phyloP scores from a whole-genome alignment of 805 yeast genomes.

The Pachysolen tannophilus region DNA sequence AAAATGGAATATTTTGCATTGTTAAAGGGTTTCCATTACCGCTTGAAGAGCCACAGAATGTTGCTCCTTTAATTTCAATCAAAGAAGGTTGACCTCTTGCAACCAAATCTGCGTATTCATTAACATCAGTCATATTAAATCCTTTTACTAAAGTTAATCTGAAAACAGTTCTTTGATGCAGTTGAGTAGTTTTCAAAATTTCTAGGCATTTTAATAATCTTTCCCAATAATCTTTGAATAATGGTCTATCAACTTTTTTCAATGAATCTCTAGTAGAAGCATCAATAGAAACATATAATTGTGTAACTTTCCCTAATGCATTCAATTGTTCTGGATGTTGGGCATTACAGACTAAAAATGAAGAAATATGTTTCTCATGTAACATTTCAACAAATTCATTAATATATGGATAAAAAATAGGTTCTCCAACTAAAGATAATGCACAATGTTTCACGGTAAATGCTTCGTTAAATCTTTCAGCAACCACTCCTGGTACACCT shows the following conservation, averaged over 20 bases:
- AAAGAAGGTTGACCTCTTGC: conserved; percentile 77
- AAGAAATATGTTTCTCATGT: conserved; percentile 73
- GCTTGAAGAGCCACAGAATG: conserved; percentile 84
- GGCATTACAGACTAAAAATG: conserved; percentile 90
- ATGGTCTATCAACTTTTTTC: conserved; percentile 80
- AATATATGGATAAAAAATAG: conserved; percentile 87
- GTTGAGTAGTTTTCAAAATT: conserved; percentile 62
- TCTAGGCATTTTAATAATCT: conserved; percentile 75
- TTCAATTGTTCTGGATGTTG: conserved; percentile 87
- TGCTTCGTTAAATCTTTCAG: conserved; percentile 86
- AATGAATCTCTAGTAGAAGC: conserved; percentile 81
- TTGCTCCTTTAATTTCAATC: conserved; percentile 90
- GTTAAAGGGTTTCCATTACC: conserved; percentile 85
- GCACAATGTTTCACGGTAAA: conserved; percentile 89
- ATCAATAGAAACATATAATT: conserved; percentile 86
- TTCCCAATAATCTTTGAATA: conserved; percentile 90
- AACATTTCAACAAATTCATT: conserved; percentile 76
- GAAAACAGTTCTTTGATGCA: conserved; percentile 85
- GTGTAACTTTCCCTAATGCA: conserved; percentile 70
- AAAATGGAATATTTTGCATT: conserved; percentile 93
- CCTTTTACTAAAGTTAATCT: conserved; percentile 88
- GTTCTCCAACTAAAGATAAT: conserved; percentile 87
- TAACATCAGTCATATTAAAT: conserved; percentile 75
- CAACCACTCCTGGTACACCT: conserved; percentile 91
- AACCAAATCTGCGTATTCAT: conserved; percentile 82